phyloP scores from a whole-genome alignment of 73 alveolate species.

The Symbiodinium natans region DNA sequence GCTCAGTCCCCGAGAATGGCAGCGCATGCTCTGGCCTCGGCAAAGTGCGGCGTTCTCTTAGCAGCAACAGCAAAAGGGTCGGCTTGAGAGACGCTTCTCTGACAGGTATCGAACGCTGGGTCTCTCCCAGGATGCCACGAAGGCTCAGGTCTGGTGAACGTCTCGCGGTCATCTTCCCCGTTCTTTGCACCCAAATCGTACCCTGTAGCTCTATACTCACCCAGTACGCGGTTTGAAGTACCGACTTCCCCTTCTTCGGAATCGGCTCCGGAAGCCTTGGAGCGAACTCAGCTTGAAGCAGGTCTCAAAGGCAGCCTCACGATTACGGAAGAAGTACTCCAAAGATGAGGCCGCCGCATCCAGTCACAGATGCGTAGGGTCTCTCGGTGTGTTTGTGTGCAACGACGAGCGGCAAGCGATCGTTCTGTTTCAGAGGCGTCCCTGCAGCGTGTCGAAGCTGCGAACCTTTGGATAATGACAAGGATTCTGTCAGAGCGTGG shows the following conservation, averaged over 20 bases:
- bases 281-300: too few species aligned
- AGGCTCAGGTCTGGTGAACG: constrained; percentile 48
- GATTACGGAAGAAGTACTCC: constrained; percentile 51
- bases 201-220: too few species aligned
- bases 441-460: constrained; percentile 74
- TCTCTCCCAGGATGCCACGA: constrained; percentile 60
- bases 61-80: not conserved
- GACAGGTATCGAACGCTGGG: constrained; percentile 73
- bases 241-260: not conserved
- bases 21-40: constrained; percentile 18
- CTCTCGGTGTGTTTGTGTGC: too few species aligned
- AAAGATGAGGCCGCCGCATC: constrained; percentile 31
- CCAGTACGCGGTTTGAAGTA: too few species aligned
- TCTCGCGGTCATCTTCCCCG: too few species aligned
- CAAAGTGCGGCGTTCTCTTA: too few species aligned
- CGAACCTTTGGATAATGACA: constrained; percentile 88
- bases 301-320: constrained; percentile 86
- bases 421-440: constrained; percentile 51
- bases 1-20: constrained; percentile 80
- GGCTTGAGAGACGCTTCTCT: not conserved
- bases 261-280: too few species aligned
- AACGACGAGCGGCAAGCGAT: too few species aligned
- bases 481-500: constrained; percentile 44
- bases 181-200: too few species aligned
- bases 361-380: too few species aligned